phyloP scores from a whole-genome alignment of 768 basidiomycete genomes.

The Mycena leptocephala region DNA sequence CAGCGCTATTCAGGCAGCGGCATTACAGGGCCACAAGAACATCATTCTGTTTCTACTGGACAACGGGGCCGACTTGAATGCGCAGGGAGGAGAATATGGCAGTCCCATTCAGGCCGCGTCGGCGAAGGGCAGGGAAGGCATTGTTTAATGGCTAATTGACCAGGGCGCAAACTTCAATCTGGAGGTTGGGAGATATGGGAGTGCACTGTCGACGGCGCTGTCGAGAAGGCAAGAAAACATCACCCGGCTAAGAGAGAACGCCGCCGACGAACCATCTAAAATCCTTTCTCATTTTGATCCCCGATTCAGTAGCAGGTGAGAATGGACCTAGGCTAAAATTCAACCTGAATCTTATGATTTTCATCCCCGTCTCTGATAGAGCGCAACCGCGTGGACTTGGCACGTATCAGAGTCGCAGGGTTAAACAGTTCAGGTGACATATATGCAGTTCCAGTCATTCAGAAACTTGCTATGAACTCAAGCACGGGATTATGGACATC shows the following conservation, averaged over 20 bases:
- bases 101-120: neutral
- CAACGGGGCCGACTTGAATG: neutral
- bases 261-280: neutral
- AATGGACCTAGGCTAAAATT: neutral
- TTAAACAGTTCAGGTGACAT: neutral
- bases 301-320: neutral
- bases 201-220: neutral
- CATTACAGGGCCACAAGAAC: neutral
- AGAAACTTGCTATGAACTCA: neutral
- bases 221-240: neutral
- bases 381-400: neutral
- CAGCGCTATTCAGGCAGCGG: neutral
- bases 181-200: neutral
- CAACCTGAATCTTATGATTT: neutral
- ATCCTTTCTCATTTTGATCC: neutral
- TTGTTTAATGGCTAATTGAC: neutral
- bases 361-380: neutral
- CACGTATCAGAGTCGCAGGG: neutral
- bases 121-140: neutral
- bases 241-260: neutral
- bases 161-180: neutral
- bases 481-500: neutral
- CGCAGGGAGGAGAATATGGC: neutral
- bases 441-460: neutral
- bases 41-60: neutral